Evolutionary conservation across 805 yeast genomes (phyloP).

Genomic region (Lachancea nothofagi): DNA sequence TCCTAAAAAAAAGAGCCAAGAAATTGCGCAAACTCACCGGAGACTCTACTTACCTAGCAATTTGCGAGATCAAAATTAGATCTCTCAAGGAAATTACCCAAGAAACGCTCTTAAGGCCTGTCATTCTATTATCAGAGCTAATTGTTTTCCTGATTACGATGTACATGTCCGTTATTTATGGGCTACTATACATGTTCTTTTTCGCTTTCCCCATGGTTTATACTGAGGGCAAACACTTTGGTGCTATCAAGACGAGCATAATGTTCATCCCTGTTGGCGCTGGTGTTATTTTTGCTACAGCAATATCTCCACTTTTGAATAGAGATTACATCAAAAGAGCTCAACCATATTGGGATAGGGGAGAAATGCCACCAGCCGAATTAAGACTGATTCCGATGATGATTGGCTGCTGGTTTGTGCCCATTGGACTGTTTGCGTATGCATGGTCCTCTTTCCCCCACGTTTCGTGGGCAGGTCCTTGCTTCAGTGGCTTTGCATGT

Average conservation of each 20-base stretch:
- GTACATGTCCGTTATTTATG: slow-evolving; percentile 56
- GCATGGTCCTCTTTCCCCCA: slow-evolving; percentile 51
- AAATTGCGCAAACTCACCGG: slow-evolving; percentile 47
- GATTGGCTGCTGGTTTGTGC: slow-evolving; percentile 52
- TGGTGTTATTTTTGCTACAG: slow-evolving; percentile 44
- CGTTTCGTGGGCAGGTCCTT: slow-evolving; percentile 53
- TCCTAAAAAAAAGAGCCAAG: slow-evolving; percentile 45
- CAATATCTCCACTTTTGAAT: slow-evolving; percentile 43
- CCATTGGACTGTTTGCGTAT: slow-evolving; percentile 47
- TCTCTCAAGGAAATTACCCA: slow-evolving; percentile 37
- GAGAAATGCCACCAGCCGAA: slow-evolving; percentile 51
- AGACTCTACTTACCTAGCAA: slow-evolving; percentile 45
- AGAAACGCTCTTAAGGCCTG: slow-evolving; percentile 48
- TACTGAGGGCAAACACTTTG: slow-evolving; percentile 52
- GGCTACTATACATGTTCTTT: slow-evolving; percentile 59
- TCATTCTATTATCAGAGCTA: slow-evolving; percentile 43
- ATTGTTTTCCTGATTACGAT: slow-evolving; percentile 52
- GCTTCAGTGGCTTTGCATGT: slow-evolving; percentile 49
- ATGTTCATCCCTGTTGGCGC: slow-evolving; percentile 56
- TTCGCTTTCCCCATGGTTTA: slow-evolving; percentile 57
- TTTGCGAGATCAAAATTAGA: slow-evolving; percentile 44
- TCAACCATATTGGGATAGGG: slow-evolving; percentile 39
- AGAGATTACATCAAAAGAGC: slow-evolving; percentile 46
- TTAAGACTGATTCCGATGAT: slow-evolving; percentile 52
- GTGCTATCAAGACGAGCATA: slow-evolving; percentile 48